phyloP scores from a whole-genome alignment of 768 basidiomycete genomes.

The Dioszegia hungarica region DNA sequence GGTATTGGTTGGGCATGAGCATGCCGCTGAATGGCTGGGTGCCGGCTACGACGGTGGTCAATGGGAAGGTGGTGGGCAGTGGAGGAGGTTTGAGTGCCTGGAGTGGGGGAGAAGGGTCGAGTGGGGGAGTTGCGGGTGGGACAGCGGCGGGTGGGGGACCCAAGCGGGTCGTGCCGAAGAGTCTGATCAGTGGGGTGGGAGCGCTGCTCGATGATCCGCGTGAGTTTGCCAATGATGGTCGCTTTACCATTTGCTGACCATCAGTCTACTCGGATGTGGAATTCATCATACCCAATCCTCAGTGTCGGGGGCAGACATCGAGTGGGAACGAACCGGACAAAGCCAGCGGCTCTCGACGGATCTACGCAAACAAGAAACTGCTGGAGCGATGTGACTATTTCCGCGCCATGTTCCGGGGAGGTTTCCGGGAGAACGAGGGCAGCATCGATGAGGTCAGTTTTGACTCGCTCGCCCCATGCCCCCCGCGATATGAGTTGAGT shows the following conservation, averaged over 20 bases:
- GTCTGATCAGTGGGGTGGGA: slow-evolving; percentile 67
- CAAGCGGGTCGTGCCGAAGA: slow-evolving; percentile 58
- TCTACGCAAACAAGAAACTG: slow-evolving; percentile 67
- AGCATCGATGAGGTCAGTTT: slow-evolving; percentile 26
- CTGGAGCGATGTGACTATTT: slow-evolving; percentile 74
- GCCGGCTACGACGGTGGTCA: slow-evolving; percentile 48
- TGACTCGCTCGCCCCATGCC: no score
- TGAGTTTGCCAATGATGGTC: slow-evolving; percentile 9
- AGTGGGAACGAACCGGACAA: not conserved
- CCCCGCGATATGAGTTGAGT: not conserved
- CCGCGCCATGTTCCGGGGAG: slow-evolving; percentile 54
- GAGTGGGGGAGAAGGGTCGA: slow-evolving; percentile 34
- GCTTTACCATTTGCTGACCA: not conserved
- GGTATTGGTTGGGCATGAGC: slow-evolving; percentile 42
- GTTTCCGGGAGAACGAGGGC: slow-evolving; percentile 36
- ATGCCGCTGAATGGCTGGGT: slow-evolving; percentile 49
- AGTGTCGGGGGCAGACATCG: slow-evolving; percentile 49
- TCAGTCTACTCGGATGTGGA: slow-evolving; percentile 76
- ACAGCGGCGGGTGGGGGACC: slow-evolving; percentile 33
- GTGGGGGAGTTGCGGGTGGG: slow-evolving; percentile 44
- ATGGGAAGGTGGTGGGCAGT: slow-evolving; percentile 14
- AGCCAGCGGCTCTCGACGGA: slow-evolving; percentile 44
- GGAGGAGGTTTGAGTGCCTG: slow-evolving; percentile 44
- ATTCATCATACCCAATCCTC: slow-evolving; percentile 62
- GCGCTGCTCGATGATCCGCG: slow-evolving; percentile 64